Conservation (phyloP, 345 rosid species). For the Schrenkiella parvula region DNA sequence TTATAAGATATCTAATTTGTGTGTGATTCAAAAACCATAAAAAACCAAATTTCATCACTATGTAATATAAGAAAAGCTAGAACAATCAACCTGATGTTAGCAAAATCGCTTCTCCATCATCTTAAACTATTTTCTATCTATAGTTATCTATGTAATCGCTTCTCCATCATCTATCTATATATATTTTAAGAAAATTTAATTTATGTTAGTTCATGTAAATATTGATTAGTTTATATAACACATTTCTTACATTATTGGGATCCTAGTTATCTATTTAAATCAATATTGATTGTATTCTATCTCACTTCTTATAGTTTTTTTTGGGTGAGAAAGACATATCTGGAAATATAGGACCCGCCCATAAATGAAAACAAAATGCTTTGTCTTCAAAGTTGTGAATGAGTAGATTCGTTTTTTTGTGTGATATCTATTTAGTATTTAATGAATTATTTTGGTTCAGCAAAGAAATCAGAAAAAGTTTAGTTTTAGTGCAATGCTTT, state of each 20-base stretch:
- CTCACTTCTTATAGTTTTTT: neutral
- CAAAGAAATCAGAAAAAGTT: neutral
- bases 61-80: neutral
- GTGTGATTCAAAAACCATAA: neutral
- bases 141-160: too few species aligned
- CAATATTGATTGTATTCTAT: neutral
- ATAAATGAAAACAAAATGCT: conserved; percentile 24
- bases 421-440: neutral
- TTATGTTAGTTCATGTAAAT: neutral
- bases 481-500: neutral
- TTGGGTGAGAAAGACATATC: neutral
- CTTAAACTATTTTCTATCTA: neutral
- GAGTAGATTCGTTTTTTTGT: conserved; percentile 6
- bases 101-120: neutral
- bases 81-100: neutral
- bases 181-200: neutral
- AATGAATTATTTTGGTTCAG: neutral
- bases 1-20: neutral
- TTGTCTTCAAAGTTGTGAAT: conserved; percentile 12
- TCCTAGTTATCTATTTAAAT: neutral
- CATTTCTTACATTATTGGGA: neutral
- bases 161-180: neutral
- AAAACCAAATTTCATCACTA: neutral
- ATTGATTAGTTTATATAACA: neutral
- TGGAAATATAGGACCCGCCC: conserved; percentile 23